Percentiles rank a stretch among this genome's conserved stretches.
phyloP scores from a whole-genome alignment of 441 rosid species.

The Aleurites moluccanus region DNA sequence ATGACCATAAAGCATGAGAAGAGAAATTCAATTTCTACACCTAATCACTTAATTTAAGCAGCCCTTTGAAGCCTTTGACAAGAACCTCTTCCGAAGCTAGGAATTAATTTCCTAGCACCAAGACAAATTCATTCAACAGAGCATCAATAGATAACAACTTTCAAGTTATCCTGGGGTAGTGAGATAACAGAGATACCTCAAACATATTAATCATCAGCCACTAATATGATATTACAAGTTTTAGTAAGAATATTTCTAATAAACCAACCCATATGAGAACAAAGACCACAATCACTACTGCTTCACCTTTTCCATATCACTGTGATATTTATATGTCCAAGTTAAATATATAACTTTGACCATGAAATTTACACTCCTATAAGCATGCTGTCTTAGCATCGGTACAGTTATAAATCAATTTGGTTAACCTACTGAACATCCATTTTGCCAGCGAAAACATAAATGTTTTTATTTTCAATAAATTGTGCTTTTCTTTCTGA shows the following conservation, averaged over 20 bases:
- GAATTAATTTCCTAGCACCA: not conserved
- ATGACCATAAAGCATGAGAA: not conserved
- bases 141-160: not conserved
- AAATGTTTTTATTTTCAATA: too few species aligned
- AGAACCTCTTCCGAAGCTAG: not conserved
- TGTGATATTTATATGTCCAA: not conserved
- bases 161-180: not conserved
- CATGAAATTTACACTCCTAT: not conserved
- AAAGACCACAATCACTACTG: not conserved
- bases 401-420: too few species aligned
- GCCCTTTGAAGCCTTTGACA: not conserved
- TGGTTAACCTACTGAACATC: not conserved
- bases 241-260: not conserved
- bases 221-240: not conserved
- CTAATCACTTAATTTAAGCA: not conserved
- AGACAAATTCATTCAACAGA: not conserved
- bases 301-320: not conserved
- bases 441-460: not conserved
- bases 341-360: not conserved
- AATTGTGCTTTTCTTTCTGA: too few species aligned
- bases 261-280: not conserved
- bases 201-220: not conserved
- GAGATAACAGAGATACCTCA: not conserved
- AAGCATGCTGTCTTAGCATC: not conserved
- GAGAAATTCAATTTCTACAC: not conserved